Base-by-base conservation (phyloP, 75 land plant species). In the Azolla pinnata region DNA sequence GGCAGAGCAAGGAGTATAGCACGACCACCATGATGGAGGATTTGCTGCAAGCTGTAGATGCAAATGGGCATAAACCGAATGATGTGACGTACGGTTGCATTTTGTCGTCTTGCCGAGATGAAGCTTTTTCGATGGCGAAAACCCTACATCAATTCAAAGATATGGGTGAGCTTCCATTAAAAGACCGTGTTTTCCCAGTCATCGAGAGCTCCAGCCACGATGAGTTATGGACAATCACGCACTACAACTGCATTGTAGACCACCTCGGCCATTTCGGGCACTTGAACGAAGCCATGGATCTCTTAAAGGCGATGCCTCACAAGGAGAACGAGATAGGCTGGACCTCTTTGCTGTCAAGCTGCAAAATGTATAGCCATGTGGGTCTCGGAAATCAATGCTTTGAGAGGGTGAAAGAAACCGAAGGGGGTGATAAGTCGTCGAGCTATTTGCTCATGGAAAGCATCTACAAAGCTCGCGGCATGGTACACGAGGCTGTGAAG, bases 171-270 rank as follows among this genome's bases (percentile, higher is more conserved):
- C 38, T 35, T 33, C 78, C 70, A 35, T 87, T 87, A 58, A 61
- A n/a, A n/a, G n/a, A n/a, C n/a, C n/a, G n/a, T n/a, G n/a, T n/a
- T n/a, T n/a, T n/a, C n/a, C n/a, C n/a, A 67, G 18, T 66, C 72
- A 1, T 57, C 81, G 79, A 34, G 10, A 19, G 64, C 31, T 31
- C 81, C 74, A n/a, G n/a, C n/a, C 63, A 62, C 42, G 50, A 54
- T 29, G 50, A 78, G 34, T 17, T 56, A 18, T 79, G 79, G 10
- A 80, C 59, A 52, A 70, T 66, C 14, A 45, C 74, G 59, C 87
- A 87, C 49, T 83, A 87, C 64, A 42, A 83, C 1, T 78, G 83
- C 57, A 73, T 87, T 71, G 77, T 83, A 57, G 91, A 87, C 66
- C 31, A 74, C 56, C 75, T 86, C 51, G 83, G 80, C 2, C 78